Evolutionary conservation across 768 basidiomycete genomes (phyloP).

Genomic region (Mycena haematopus): DNA sequence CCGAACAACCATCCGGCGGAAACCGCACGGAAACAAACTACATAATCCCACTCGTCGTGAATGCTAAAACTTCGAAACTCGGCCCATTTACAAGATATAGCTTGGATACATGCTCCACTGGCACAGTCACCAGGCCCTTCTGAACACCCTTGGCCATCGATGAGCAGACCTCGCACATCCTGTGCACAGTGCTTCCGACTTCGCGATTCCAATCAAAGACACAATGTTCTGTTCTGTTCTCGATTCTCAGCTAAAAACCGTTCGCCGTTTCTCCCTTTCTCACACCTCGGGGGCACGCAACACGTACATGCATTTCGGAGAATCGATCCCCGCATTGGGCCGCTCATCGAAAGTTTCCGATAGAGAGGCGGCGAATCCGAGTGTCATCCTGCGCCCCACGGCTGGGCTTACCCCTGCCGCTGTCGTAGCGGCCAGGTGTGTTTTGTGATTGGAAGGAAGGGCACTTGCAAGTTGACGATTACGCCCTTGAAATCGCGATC

Average conservation of each 20-base stretch:
- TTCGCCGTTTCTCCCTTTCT: background rate
- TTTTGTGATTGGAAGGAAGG: too few relatives aligned
- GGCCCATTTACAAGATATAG: background rate
- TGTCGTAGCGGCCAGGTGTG: background rate
- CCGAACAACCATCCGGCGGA: background rate
- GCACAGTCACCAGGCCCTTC: background rate
- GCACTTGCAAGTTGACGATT: background rate
- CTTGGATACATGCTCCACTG: background rate
- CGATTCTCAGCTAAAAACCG: background rate
- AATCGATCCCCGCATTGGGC: background rate
- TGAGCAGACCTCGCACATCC: background rate
- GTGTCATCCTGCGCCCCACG: background rate
- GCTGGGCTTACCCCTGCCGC: background rate
- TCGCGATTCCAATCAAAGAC: conserved; percentile 13
- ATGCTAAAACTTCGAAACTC: background rate
- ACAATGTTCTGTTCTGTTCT: too few relatives aligned
- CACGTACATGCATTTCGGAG: background rate
- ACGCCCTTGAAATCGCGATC: background rate
- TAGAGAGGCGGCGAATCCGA: background rate
- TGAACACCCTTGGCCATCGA: background rate
- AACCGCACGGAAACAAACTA: background rate
- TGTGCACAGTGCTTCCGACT: too few relatives aligned
- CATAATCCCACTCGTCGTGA: too few relatives aligned
- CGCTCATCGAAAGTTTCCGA: background rate
- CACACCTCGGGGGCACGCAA: background rate